Conservation (phyloP, 2,329 filamentous ascomycete species). For the Clonostachys chloroleuca region DNA sequence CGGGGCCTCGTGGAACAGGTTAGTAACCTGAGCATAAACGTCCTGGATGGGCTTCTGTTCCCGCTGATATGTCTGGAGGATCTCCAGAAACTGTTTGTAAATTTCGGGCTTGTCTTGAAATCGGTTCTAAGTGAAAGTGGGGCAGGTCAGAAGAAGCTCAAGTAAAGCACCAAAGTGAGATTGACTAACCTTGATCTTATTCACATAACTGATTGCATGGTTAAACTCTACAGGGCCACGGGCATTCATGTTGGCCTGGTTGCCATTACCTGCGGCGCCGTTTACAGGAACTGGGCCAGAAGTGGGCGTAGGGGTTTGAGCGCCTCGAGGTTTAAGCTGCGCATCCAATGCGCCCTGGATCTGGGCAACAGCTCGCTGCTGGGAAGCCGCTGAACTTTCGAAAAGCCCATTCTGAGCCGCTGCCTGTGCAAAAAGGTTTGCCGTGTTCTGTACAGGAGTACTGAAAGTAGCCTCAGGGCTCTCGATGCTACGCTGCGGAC, state of each 20-base stretch:
- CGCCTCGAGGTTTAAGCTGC: slow-evolving; percentile 43
- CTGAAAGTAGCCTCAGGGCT: slow-evolving; percentile 61
- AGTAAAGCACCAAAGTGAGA: not conserved
- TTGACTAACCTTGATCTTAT: slow-evolving; percentile 88
- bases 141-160: not conserved
- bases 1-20: slow-evolving; percentile 86
- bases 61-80: slow-evolving; percentile 94
- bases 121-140: slow-evolving; percentile 63
- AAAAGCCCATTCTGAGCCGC: slow-evolving; percentile 26
- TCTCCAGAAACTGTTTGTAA: slow-evolving; percentile 98
- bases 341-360: slow-evolving; percentile 28
- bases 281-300: slow-evolving; percentile 55
- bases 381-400: slow-evolving; percentile 16
- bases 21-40: slow-evolving; percentile 95
- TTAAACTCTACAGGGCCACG: slow-evolving; percentile 98
- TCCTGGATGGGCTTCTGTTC: slow-evolving; percentile 98
- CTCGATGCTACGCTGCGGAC: slow-evolving; percentile 36
- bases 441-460: slow-evolving; percentile 47
- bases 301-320: slow-evolving; percentile 56
- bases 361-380: slow-evolving; percentile 22
- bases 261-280: slow-evolving; percentile 37
- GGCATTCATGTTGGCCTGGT: slow-evolving; percentile 60
- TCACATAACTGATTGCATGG: slow-evolving; percentile 98
- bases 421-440: slow-evolving; percentile 39
- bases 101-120: slow-evolving; percentile 97